Percentiles rank a stretch among this genome's conserved stretches.
Evolutionary conservation across 352 stramenopile species (phyloP).

Genomic region (Pythium vanterpoolii): DNA sequence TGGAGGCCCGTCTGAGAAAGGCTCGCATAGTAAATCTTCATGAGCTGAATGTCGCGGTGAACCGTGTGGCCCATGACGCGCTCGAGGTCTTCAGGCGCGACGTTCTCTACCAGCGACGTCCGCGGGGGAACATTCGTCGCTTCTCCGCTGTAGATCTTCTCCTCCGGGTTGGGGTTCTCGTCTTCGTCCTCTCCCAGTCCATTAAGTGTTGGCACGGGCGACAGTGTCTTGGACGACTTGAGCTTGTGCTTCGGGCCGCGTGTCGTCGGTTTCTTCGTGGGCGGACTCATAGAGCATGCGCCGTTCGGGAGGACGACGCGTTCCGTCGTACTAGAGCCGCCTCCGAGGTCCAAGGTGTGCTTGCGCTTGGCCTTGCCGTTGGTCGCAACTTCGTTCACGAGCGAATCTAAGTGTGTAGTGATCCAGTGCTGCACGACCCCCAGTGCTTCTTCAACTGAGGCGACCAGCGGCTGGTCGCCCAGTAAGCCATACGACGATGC

Average conservation of each 20-base stretch:
- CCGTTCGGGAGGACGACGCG: not conserved
- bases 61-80: constrained; percentile 52
- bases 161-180: constrained; percentile 15
- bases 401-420: constrained; percentile 34
- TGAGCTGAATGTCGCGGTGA: constrained; percentile 66
- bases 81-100: constrained; percentile 52
- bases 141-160: not conserved
- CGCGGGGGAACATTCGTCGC: too few species aligned
- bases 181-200: constrained; percentile 13
- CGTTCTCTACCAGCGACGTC: constrained; percentile 15
- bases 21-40: constrained; percentile 72
- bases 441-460: constrained; percentile 34
- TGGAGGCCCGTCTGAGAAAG: constrained; percentile 57
- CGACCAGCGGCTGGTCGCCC: constrained; percentile 13
- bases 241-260: constrained; percentile 39
- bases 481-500: constrained; percentile 10
- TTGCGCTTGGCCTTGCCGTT: constrained; percentile 54
- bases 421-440: constrained; percentile 57
- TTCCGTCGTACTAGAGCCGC: constrained; percentile 6
- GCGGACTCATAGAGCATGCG: constrained; percentile 4
- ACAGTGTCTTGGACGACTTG: constrained; percentile 45
- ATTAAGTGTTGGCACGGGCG: constrained; percentile 15
- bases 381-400: constrained; percentile 46
- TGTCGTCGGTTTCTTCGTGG: constrained; percentile 22
- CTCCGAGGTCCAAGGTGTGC: constrained; percentile 27